These are phyloP conservation scores for Saturnispora hagleri DNA, from an alignment of 805 yeast species.

Conservation along the genomic window DNA sequence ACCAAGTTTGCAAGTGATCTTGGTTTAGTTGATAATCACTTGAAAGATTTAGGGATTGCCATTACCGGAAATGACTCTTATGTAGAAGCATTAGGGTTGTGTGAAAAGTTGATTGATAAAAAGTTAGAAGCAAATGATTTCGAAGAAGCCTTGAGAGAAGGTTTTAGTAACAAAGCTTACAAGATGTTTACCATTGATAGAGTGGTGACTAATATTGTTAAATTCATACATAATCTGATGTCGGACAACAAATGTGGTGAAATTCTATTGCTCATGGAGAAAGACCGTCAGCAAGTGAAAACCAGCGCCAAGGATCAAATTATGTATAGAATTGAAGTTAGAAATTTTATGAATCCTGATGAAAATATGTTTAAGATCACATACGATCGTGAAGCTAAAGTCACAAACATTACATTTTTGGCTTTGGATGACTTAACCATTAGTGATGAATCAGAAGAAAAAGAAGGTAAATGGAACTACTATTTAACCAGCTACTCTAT, in stretches of 20 bases:
- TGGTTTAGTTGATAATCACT: constrained; percentile 68
- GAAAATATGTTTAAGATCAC: constrained; percentile 90
- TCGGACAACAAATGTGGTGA: constrained; percentile 75
- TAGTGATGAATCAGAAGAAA: constrained; percentile 45
- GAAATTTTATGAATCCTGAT: constrained; percentile 66
- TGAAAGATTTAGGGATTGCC: constrained; percentile 71
- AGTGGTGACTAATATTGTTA: constrained; percentile 72
- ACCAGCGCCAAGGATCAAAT: constrained; percentile 85
- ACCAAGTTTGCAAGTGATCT: constrained; percentile 82
- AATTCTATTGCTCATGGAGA: constrained; percentile 71
- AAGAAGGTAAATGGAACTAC: constrained; percentile 84
- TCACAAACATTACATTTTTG: constrained; percentile 69
- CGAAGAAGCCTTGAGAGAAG: constrained; percentile 93
- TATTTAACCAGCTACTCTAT: constrained; percentile 86
- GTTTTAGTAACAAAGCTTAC: constrained; percentile 87
- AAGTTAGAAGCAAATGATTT: constrained; percentile 90
- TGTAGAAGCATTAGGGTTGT: constrained; percentile 63
- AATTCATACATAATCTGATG: constrained; percentile 79
- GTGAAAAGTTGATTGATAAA: constrained; percentile 75
- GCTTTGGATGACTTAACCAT: constrained; percentile 84
- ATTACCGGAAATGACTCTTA: constrained; percentile 66
- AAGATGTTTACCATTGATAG: constrained; percentile 89
- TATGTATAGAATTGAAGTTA: constrained; percentile 78
- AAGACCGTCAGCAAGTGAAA: constrained; percentile 52
- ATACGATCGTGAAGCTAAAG: constrained; percentile 43